Conservation (phyloP, 1,284 basidiomycete genomes). For the Papiliotrema fonsecae region DNA sequence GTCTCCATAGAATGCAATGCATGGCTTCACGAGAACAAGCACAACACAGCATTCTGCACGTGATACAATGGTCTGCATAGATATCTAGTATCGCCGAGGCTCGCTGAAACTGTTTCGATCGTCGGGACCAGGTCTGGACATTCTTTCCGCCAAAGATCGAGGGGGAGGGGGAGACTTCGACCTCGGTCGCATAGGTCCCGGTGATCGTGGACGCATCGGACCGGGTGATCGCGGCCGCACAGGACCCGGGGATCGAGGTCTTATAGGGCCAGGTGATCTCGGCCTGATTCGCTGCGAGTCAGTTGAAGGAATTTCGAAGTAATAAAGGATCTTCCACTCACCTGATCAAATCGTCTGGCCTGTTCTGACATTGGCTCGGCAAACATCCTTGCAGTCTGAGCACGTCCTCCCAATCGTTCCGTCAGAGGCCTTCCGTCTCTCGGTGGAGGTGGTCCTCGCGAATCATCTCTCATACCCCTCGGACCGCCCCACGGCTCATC, state of each 20-base stretch:
- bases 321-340: not conserved
- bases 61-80: not conserved
- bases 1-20: not conserved
- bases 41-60: not conserved
- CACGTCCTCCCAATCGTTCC: not conserved
- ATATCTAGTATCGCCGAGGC: not conserved
- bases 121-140: conserved; percentile 4
- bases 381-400: not conserved
- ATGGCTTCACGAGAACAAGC: not conserved
- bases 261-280: not conserved
- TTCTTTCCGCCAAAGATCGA: conserved; percentile 3
- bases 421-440: not conserved
- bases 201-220: not conserved
- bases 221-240: not conserved
- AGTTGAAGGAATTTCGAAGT: not conserved
- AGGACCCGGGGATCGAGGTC: not conserved
- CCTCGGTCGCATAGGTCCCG: not conserved
- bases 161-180: not conserved
- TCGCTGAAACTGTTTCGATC: not conserved
- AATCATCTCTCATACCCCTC: not conserved
- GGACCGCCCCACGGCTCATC: not conserved
- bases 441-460: not conserved
- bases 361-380: conserved; percentile 1
- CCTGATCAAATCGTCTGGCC: not conserved
- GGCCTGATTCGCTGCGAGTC: not conserved